Evolutionary conservation across 805 yeast genomes (phyloP).

Genomic region (Barnettozyma californica): DNA sequence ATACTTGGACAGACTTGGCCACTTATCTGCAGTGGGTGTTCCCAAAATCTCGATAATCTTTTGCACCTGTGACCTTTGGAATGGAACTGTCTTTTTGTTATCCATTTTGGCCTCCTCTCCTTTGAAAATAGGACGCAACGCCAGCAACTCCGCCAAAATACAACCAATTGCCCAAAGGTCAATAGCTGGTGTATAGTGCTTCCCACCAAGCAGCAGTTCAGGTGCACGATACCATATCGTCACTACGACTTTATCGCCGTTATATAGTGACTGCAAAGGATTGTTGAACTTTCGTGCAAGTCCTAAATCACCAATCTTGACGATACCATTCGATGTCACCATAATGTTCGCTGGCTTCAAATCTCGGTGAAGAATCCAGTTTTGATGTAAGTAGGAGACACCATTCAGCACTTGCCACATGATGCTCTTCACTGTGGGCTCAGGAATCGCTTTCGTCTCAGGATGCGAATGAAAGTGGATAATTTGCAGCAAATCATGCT

Average conservation of each 20-base stretch:
- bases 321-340: constrained; percentile 87
- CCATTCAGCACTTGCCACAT: constrained; percentile 93
- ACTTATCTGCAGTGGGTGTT: constrained; percentile 68
- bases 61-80: constrained; percentile 87
- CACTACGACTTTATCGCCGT: constrained; percentile 94
- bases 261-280: constrained; percentile 77
- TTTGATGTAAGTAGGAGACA: constrained; percentile 84
- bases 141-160: constrained; percentile 83
- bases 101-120: constrained; percentile 98
- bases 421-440: constrained; percentile 71
- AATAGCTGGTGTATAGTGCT: constrained; percentile 89
- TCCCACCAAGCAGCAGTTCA: constrained; percentile 80
- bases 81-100: constrained; percentile 87
- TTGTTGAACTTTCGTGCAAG: constrained; percentile 83
- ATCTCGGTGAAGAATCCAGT: constrained; percentile 95
- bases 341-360: constrained; percentile 96
- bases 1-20: constrained; percentile 76
- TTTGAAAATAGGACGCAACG: constrained; percentile 88
- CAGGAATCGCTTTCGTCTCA: constrained; percentile 73
- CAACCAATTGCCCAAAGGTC: constrained; percentile 97
- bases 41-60: constrained; percentile 93
- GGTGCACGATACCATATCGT: constrained; percentile 98
- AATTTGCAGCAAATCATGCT: constrained; percentile 89
- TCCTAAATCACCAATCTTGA: constrained; percentile 94
- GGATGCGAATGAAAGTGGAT: constrained; percentile 94